Conservation (phyloP, 1,139 yeast genomes). For the Arxiozyma bovina region DNA sequence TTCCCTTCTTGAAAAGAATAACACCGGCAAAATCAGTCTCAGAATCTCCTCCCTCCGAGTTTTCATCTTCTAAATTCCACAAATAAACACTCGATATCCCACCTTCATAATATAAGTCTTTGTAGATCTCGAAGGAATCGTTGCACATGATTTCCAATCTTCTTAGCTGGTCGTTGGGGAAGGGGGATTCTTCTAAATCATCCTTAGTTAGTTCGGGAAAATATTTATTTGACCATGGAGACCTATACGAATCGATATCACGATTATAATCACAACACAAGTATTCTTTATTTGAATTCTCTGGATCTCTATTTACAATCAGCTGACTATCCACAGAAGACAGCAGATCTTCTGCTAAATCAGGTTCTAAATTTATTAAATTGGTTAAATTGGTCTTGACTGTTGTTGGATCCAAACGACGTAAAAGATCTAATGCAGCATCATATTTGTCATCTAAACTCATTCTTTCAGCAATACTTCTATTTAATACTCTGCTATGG, state of each 20-base stretch:
- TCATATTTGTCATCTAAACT: slow-evolving; percentile 57
- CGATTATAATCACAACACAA: slow-evolving; percentile 90
- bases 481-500: background rate
- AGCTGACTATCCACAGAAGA: slow-evolving; percentile 86
- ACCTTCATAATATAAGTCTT: slow-evolving; percentile 92
- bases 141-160: slow-evolving; percentile 74
- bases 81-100: slow-evolving; percentile 84
- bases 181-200: slow-evolving; percentile 57
- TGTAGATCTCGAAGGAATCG: slow-evolving; percentile 84
- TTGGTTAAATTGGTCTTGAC: slow-evolving; percentile 54
- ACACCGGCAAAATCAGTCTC: slow-evolving; percentile 74
- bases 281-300: slow-evolving; percentile 44
- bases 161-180: slow-evolving; percentile 60
- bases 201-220: slow-evolving; percentile 51
- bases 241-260: slow-evolving; percentile 85
- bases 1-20: slow-evolving; percentile 66
- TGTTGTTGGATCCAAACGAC: slow-evolving; percentile 75
- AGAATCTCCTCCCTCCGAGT: slow-evolving; percentile 36
- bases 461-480: slow-evolving; percentile 9
- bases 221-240: slow-evolving; percentile 85
- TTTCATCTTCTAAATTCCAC: slow-evolving; percentile 60
- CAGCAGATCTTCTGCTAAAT: slow-evolving; percentile 75
- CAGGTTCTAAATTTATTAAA: slow-evolving; percentile 71
- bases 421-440: slow-evolving; percentile 77
- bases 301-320: slow-evolving; percentile 44